Evolutionary conservation across 1,284 basidiomycete species (phyloP), one percentile per base, ranked within the genome.

Genomic region (Heterobasidion annosum): DNA sequence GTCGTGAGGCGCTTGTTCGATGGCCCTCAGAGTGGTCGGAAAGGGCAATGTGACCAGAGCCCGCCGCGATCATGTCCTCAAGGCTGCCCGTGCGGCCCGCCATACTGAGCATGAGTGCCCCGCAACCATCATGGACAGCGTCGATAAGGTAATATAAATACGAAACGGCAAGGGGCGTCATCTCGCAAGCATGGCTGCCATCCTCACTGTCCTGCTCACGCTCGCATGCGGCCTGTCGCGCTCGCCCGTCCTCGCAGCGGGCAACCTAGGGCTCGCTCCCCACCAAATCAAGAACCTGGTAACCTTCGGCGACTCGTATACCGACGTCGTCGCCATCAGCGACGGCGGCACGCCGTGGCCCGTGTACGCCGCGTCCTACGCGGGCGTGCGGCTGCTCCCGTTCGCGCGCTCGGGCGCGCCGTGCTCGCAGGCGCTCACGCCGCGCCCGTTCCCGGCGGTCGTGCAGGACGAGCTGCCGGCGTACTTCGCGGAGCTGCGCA

Each of bases 241-340:
- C 1, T 25, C 25, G 25, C 25, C 25, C 25, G 25, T 25, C 25
- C 25, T 25, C 25, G 25, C 25, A 25, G 25, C 4, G 25, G 25
- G 51, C 50, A 10, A 46, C 45, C n/a, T 35, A 51, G 53, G 53
- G 9, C 53, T 46, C 33, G 13, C n/a, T 9, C 64, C 68, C 2
- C 66, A 67, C 13, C 71, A 72, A 53, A 72, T 76, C 57, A 73
- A 70, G 54, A 73, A 67, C 50, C 63, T 74, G 13, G 73, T 72
- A 49, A 73, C 73, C 1, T 76, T 75, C 51, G 75, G 75, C 3
- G 75, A 77, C 59, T 75, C 73, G 37, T 77, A 75, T 59, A 72
- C 75, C 2, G 75, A 76, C 55, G 58, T 69, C 15, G 68, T 59
- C 42, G 42, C 53, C 2, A 54, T 64, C 35, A 69, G 67, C 7